Evolutionary conservation across 83 land plant genomes (phyloP).

Genomic region (Thuja plicata): DNA sequence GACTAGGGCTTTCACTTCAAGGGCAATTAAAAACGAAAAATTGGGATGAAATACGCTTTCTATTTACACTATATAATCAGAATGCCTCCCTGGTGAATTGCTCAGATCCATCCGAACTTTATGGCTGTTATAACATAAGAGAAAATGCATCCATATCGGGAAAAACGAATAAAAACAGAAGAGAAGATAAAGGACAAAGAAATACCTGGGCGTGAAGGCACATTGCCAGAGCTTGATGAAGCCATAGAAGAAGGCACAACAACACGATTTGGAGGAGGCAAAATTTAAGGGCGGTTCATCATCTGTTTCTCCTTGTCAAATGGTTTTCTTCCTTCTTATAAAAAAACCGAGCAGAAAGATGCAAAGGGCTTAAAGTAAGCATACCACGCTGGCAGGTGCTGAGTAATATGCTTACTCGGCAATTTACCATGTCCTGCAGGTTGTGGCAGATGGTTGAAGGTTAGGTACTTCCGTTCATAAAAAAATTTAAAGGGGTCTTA

Average conservation of each 20-base stretch:
- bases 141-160: background rate
- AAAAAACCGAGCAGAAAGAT: background rate
- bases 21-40: background rate
- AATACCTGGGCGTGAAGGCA: conserved; percentile 36
- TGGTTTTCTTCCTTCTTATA: background rate
- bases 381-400: conserved; percentile 2
- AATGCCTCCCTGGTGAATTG: background rate
- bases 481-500: too few species aligned
- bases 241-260: conserved; percentile 23
- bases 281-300: background rate
- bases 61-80: background rate
- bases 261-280: background rate
- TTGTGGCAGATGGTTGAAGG: background rate
- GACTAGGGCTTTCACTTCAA: background rate
- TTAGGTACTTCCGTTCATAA: background rate
- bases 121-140: background rate
- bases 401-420: conserved; percentile 13
- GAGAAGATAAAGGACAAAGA: background rate
- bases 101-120: background rate
- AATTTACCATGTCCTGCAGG: background rate
- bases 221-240: conserved; percentile 24
- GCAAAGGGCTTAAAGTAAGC: background rate
- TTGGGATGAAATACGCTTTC: background rate
- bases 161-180: background rate
- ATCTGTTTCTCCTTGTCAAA: background rate